Base-by-base conservation (phyloP, 139 green algal genomes). In the Micractinium sp. region DNA sequence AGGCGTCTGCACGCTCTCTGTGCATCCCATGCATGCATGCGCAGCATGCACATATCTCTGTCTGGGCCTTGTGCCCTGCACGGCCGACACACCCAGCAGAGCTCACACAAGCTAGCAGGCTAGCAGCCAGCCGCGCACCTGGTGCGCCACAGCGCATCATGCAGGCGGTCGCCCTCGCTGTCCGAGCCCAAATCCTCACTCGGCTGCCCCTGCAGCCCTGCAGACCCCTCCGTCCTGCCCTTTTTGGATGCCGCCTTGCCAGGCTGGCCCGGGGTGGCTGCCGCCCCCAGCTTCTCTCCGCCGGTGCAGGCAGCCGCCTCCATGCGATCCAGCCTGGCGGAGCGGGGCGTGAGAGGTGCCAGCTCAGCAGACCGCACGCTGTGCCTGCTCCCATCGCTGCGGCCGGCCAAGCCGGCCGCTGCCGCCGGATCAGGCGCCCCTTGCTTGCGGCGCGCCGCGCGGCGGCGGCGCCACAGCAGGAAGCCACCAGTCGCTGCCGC, bases 111-210 rank as follows among this genome's bases (percentile, higher is more conserved):
- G 9, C 47, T 56, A n/a, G n/a, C 47, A 56, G 47, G 47, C 47
- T 9, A 9, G 69, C 69, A 38, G 5, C 75, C 20, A 9, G 5
- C 16, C 9, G 0, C 83, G 33, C 23, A 69, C 83, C 67, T 80
- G 22, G 38, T 36, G 83, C 83, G 83, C 83, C 83, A 87, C 35
- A 87, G 36, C 25, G 56, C 56, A 31, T 75, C 81, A 53, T 86
- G n/a, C 39, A 63, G 13, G 81, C 81, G 20, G 31, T 41, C 27
- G 27, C 53, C 35, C 20, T 25, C 63, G 20, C 63, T 71, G 63
- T 71, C 63, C 20, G 63, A 31, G 4, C 18, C 63, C 9, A 12
- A 25, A 2, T 71, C 20, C 63, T 25, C 20, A 2, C 2, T 27
- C 63, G 22, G 63, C 63, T 25, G 20, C 20, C 20, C 63, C 20